Conservation (phyloP, 1,284 basidiomycete genomes). For the Cystobasidiaceae sp. region DNA sequence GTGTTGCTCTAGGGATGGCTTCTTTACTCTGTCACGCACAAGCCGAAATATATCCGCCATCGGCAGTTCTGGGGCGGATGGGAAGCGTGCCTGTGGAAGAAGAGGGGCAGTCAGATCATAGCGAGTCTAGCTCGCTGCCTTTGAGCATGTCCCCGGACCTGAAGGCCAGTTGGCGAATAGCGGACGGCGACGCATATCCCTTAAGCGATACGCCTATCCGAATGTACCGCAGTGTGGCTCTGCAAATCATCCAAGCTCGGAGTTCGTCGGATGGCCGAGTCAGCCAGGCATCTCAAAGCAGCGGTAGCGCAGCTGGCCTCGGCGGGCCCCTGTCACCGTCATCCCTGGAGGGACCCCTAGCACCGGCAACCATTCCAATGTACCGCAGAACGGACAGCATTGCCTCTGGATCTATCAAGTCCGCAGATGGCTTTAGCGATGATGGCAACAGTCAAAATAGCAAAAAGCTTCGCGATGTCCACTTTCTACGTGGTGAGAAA, state of each 20-base stretch:
- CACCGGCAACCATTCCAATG: no score
- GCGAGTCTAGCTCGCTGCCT: neutral
- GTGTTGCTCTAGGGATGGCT: constrained; percentile 1
- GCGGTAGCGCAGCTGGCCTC: no score
- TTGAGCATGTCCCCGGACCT: neutral
- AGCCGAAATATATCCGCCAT: constrained; percentile 14
- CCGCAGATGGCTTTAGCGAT: neutral
- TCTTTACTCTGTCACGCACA: constrained; percentile 8
- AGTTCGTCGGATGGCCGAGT: no score
- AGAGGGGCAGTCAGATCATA: neutral
- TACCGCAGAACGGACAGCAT: neutral
- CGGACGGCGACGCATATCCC: neutral
- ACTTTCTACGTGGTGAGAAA: neutral
- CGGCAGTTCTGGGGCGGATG: neutral
- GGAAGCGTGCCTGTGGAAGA: neutral
- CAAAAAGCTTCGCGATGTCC: neutral
- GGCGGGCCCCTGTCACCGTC: no score
- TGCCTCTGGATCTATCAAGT: constrained; percentile 6
- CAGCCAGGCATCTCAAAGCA: no score
- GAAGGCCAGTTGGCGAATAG: no score
- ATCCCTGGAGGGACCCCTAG: no score
- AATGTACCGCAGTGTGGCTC: constrained; percentile 15
- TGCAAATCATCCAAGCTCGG: constrained; percentile 24
- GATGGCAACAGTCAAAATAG: neutral
- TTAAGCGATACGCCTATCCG: neutral